Evolutionary conservation across 2,329 filamentous ascomycete genomes (phyloP).

Genomic region (Bisporella sp.): DNA sequence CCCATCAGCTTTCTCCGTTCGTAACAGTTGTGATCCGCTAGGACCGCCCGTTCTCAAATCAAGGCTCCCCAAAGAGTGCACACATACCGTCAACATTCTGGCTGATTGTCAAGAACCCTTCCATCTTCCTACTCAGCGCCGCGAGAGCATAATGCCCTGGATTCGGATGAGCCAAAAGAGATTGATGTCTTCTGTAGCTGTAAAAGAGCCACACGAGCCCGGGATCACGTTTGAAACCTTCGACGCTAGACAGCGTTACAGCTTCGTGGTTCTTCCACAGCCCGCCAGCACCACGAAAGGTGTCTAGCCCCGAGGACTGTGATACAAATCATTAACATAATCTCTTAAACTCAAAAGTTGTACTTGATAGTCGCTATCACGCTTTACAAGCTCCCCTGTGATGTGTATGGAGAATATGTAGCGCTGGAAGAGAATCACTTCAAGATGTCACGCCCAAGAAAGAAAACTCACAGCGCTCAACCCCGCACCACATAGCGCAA

Average conservation of each 20-base stretch:
- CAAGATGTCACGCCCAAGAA: no score
- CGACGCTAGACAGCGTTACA: conserved; percentile 66
- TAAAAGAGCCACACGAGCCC: conserved; percentile 91
- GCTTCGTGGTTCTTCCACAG: conserved; percentile 79
- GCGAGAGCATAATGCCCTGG: conserved; percentile 72
- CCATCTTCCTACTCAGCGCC: conserved; percentile 58
- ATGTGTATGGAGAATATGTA: no score
- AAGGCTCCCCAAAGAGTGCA: neutral
- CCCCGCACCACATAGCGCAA: conserved; percentile 43
- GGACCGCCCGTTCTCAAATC: neutral
- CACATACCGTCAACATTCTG: conserved; percentile 75
- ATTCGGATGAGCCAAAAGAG: conserved; percentile 69
- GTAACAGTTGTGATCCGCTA: neutral
- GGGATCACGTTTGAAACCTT: conserved; percentile 67
- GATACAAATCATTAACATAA: no score
- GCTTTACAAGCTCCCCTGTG: no score
- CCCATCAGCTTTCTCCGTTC: neutral
- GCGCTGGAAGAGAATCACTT: no score
- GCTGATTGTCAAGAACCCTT: conserved; percentile 58
- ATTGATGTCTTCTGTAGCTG: conserved; percentile 73
- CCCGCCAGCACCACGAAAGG: conserved; percentile 79
- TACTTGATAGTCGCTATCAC: no score
- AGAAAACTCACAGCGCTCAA: conserved; percentile 36
- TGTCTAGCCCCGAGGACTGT: conserved; percentile 54
- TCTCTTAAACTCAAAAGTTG: no score